Evolutionary conservation across 1,284 basidiomycete species (phyloP).

Genomic region (Sutorius eximius): DNA sequence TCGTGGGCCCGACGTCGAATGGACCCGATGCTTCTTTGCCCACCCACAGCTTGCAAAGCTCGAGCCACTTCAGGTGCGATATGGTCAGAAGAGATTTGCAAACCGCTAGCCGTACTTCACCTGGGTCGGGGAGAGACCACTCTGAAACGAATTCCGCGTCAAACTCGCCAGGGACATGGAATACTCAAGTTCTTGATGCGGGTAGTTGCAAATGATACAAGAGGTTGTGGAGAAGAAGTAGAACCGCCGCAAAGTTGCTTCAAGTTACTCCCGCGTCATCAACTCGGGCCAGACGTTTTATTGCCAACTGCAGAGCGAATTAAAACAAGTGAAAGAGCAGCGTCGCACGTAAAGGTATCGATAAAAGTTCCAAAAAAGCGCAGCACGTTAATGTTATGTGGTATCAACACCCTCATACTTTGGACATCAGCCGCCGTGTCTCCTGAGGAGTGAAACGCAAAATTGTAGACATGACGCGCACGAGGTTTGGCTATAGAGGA

Average conservation of each 20-base stretch:
- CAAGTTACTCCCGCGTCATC: neutral
- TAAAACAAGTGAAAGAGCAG: neutral
- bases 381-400: neutral
- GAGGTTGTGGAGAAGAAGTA: neutral
- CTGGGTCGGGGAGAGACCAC: conserved; percentile 59
- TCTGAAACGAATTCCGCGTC: conserved; percentile 70
- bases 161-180: conserved; percentile 65
- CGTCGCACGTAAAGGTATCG: neutral
- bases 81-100: conserved; percentile 4
- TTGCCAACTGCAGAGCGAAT: neutral
- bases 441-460: conserved; percentile 93
- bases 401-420: conserved; percentile 45
- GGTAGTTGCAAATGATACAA: neutral
- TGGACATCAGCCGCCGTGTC: conserved; percentile 79
- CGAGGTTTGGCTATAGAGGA: conserved; percentile 72
- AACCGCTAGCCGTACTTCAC: conserved; percentile 36
- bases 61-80: conserved; percentile 53
- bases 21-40: conserved; percentile 45
- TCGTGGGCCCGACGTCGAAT: conserved; percentile 35
- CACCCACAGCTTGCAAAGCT: conserved; percentile 58
- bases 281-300: neutral
- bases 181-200: neutral
- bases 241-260: neutral
- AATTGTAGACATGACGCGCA: conserved; percentile 88
- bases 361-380: neutral